Evolutionary conservation across 169 alveolate species (phyloP).

Genomic region (Perkinsus marinus): DNA sequence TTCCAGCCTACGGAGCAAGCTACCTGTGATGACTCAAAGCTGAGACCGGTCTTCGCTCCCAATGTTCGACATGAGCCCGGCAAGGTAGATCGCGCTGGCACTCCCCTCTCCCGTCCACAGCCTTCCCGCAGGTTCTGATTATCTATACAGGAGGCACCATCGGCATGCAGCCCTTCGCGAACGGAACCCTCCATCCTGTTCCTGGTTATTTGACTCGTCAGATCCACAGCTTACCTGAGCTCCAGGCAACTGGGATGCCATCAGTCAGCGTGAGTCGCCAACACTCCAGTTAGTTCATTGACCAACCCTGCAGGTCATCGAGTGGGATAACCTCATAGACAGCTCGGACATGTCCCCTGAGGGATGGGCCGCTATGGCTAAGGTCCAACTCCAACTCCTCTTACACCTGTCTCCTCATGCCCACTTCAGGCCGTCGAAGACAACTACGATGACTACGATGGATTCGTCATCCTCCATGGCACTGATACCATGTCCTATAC

Average conservation of each 20-base stretch:
- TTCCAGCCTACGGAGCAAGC: background rate
- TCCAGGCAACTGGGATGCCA: slow-evolving; percentile 7
- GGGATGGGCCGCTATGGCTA: slow-evolving; percentile 40
- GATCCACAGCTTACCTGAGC: slow-evolving; percentile 20
- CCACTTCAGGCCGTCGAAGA: slow-evolving; percentile 22
- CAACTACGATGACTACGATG: slow-evolving; percentile 48
- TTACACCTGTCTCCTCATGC: background rate
- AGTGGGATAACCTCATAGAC: slow-evolving; percentile 24
- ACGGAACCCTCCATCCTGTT: slow-evolving; percentile 15
- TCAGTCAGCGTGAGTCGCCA: background rate
- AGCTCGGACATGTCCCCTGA: slow-evolving; percentile 19
- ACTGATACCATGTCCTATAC: slow-evolving; percentile 74
- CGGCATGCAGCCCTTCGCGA: slow-evolving; percentile 29
- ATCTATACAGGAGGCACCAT: slow-evolving; percentile 51
- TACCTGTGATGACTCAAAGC: background rate
- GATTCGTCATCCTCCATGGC: slow-evolving; percentile 62
- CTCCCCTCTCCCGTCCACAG: too few relatives aligned
- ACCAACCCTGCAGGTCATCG: slow-evolving; percentile 15
- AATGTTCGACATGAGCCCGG: background rate
- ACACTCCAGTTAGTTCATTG: background rate
- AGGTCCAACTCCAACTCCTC: slow-evolving; percentile 1
- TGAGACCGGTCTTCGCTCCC: background rate
- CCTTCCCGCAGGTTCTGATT: slow-evolving; percentile 23
- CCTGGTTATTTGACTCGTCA: background rate
- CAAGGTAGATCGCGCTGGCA: too few relatives aligned